phyloP scores from a whole-genome alignment of 164 flowering plant species.

The Sextonia rubra region DNA sequence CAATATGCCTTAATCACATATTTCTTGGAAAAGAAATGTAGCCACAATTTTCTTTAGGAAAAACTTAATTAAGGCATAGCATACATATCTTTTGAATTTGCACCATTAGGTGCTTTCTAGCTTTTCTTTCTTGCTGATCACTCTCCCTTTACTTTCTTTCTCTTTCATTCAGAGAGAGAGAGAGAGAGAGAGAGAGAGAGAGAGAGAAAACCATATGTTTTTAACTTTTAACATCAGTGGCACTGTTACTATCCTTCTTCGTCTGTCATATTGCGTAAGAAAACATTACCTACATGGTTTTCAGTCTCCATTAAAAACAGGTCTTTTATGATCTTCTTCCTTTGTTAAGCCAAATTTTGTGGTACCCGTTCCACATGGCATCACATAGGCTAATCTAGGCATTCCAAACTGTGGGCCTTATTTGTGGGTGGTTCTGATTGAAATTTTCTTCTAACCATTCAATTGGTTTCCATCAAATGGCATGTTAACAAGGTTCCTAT shows the following conservation, averaged over 20 bases:
- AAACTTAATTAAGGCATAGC: not conserved
- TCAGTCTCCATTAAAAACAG: not conserved
- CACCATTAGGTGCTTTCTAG: too few relatives aligned
- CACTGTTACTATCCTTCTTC: not conserved
- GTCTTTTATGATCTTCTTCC: too few relatives aligned
- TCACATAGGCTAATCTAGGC: not conserved
- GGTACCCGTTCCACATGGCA: not conserved
- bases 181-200: too few relatives aligned
- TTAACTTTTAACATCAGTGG: not conserved
- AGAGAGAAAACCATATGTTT: not conserved
- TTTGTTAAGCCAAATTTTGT: too few relatives aligned
- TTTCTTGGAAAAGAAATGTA: not conserved
- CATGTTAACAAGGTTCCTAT: too few relatives aligned
- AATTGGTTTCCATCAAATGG: not conserved
- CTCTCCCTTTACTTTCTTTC: not conserved
- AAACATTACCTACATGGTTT: not conserved
- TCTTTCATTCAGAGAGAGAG: not conserved
- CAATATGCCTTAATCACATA: not conserved
- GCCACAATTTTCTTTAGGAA: not conserved
- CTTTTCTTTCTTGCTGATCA: not conserved
- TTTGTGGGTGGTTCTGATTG: not conserved
- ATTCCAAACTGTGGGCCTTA: not conserved
- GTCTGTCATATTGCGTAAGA: not conserved
- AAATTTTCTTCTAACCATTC: not conserved
- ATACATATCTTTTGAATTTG: too few relatives aligned